Evolutionary conservation across 768 basidiomycete genomes (phyloP), one percentile per base, ranked within the genome.

Genomic region (Tulasnella sp.): DNA sequence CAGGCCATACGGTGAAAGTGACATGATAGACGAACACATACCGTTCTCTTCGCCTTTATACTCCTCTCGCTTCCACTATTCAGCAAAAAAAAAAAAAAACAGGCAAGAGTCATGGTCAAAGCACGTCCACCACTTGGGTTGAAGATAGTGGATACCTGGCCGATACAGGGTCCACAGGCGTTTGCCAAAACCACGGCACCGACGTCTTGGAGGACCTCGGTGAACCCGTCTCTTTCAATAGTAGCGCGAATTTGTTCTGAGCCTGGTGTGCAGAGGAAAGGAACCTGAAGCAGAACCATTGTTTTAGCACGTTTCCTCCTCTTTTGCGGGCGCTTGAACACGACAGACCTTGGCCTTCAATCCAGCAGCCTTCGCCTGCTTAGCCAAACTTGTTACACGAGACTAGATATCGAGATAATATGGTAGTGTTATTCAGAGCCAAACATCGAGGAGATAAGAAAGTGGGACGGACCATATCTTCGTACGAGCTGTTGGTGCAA

Each of bases 401-500:
- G 95, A 95, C 95, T 95, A 79, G n/a, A 37, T 34, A 14, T 12
- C 31, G 14, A 25, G 25, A 15, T 12, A 25, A 25, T 8, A 39
- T 36, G 7, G n/a, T 42, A 25, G 49, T 1, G 7, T 40, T 45
- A 36, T 45, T 11, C 45, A 52, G 31, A 11, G 6, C 6, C 14
- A 3, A 9, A 3, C 31, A 29, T 45, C 36, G 6, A 34, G 58
- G n/a, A 74, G 12, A 15, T 7, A 36, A n/a, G 29, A 34, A 73
- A 40, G 74, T 15, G 38, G 75, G 54, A 76, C 83, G 31, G 78
- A 93, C 93, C 94, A 96, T 91, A 81, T 96, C 94, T 82, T 97
- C 94, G 81, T 99, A 99, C 6, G 96, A 97, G 77, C 96, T 97
- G 83, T 99, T 99, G 38, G 97, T 99, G 83, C 97, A 99, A n/a